Conservation (phyloP, 768 basidiomycete genomes). For the Mycena chlorophos region DNA sequence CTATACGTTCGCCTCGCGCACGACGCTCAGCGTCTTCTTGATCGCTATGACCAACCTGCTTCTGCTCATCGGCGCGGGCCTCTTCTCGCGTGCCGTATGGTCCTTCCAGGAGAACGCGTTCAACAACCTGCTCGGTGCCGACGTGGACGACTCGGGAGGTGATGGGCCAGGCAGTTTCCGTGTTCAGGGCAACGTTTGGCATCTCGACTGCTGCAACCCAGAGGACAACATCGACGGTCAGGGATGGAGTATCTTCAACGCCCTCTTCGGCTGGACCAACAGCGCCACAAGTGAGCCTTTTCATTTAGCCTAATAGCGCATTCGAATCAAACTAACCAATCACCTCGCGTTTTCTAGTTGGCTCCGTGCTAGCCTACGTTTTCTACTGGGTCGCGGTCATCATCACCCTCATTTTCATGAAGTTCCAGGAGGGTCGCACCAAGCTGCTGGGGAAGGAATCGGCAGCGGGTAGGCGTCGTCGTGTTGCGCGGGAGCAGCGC, state of each 20-base stretch:
- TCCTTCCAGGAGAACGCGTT: conserved; percentile 71
- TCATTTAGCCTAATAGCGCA: neutral
- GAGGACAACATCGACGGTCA: conserved; percentile 47
- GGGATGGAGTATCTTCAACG: conserved; percentile 83
- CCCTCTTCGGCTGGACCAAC: conserved; percentile 88
- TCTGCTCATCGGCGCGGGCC: conserved; percentile 90
- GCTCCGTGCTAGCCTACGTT: conserved; percentile 82
- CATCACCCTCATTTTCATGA: conserved; percentile 61
- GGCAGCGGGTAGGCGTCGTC: conserved; percentile 41
- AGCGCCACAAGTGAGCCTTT: conserved; percentile 60
- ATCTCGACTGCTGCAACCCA: conserved; percentile 78
- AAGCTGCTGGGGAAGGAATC: conserved; percentile 59
- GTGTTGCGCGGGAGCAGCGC: conserved; percentile 29
- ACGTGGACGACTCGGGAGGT: conserved; percentile 66
- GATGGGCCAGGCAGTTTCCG: conserved; percentile 84
- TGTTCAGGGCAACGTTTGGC: conserved; percentile 85
- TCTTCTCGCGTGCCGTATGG: conserved; percentile 80
- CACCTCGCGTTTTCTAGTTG: conserved; percentile 41
- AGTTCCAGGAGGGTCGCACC: conserved; percentile 66
- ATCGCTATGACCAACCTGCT: conserved; percentile 89
- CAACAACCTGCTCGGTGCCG: conserved; percentile 66
- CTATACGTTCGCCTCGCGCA: conserved; percentile 76
- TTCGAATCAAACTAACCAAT: neutral
- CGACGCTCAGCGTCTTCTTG: conserved; percentile 83
- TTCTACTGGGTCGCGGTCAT: conserved; percentile 92